Base-by-base conservation (phyloP, 2,329 filamentous ascomycete species). In the Fusarium aywerte region DNA sequence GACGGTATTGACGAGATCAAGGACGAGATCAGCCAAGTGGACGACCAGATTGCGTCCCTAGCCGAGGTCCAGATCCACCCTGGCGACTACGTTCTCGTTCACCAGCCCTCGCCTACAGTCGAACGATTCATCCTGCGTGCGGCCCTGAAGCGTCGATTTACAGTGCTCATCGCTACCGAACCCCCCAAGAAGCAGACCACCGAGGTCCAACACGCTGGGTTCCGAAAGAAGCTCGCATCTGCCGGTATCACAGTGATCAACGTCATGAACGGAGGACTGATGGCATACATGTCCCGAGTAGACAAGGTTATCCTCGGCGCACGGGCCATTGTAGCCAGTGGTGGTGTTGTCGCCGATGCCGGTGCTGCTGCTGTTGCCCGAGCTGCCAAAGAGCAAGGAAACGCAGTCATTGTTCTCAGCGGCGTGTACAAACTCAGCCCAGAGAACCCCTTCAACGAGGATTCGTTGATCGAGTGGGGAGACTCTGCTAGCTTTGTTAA, bases 381-480 rank as follows among this genome's bases (percentile, higher is more conserved):
- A 64, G 93, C 94, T 9, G 96, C 96, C 15, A 91, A 90, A 75
- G 89, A 91, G 68, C 90, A 94, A 73, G 88, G 90, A 68, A 92
- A 90, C 23, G 91, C 93, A 0, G 94, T 99, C 18, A 89, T 98
- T 23, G 92, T 96, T 4, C 87, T 99, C 40, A 92, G 91, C 51
- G 95, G 93, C 31, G 90, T 98, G 20, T 98, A 97, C 83, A 97
- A 97, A 80, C 87, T 99, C 55, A 96, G 92, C 70, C 94, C 96
- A 0, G 89, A 96, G 60, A 95, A 93, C 73, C 91, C 93, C 2
- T 94, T 93, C 73, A 89, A 96, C 73, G 89, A 91, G 52, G 90
- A 93, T 67, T 88, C 89, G 6, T 81, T 97, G 62, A 91, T 97
- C 59, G 95, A 97, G 79, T 93, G 93, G 80, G 95, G 93, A 16